These are phyloP conservation scores for Agaricus blazei DNA, from an alignment of 768 basidiomycete genomes.

Conservation along the genomic window DNA sequence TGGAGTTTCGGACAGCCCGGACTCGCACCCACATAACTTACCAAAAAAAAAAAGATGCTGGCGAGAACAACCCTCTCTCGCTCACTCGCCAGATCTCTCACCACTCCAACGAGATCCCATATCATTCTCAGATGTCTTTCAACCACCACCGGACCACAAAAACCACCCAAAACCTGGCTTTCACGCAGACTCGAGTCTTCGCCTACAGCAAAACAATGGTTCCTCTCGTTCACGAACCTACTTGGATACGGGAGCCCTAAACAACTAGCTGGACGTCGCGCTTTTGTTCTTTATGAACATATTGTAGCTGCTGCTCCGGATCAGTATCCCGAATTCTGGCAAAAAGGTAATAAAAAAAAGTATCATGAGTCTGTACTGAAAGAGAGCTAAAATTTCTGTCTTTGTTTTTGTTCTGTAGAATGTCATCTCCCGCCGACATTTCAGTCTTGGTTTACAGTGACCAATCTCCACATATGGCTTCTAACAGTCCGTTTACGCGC, in stretches of 20 bases:
- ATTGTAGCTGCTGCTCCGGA: conserved; percentile 55
- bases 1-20: no score
- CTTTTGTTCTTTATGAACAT: conserved; percentile 51
- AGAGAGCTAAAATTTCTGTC: no score
- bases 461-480: conserved; percentile 90
- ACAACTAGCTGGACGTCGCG: conserved; percentile 57
- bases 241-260: conserved; percentile 60
- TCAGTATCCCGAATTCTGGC: conserved; percentile 59
- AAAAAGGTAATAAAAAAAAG: conserved; percentile 36
- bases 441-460: conserved; percentile 95
- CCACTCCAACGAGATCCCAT: background rate
- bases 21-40: background rate
- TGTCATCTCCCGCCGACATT: conserved; percentile 88
- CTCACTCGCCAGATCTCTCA: background rate
- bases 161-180: conserved; percentile 43
- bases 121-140: background rate
- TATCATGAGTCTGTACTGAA: no score
- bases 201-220: conserved; percentile 38
- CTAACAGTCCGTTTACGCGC: conserved; percentile 84
- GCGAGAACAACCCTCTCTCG: conserved; percentile 2
- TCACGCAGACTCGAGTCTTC: conserved; percentile 48
- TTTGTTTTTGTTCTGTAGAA: conserved; percentile 35
- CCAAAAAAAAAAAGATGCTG: background rate
- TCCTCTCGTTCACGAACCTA: conserved; percentile 41
- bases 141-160: background rate